Base-by-base conservation (phyloP, 257 asterid species). In the Handroanthus guayacan region DNA sequence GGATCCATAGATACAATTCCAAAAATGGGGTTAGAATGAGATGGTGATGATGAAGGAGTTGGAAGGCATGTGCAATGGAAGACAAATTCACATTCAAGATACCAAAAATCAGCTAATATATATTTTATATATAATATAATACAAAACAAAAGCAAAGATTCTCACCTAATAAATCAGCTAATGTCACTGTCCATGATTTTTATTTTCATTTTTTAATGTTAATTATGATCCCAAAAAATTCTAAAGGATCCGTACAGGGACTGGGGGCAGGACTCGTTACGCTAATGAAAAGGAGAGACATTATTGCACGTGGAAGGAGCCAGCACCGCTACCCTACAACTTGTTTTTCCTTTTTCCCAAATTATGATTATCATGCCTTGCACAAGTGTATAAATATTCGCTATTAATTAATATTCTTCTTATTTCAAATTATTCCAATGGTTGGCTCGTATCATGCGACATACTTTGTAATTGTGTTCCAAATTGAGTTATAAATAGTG, bases 261-360 rank as follows among this genome's bases (percentile, higher is more conserved):
- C 66, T 62, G 72, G 67, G 79, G 69, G 31, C 31, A 1, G 31
- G 31, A 25, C 81, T 67, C 69, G 47, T 75, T 69, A 45, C 44
- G 75, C 65, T 56, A 75, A 69, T 71, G 80, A 48, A 69, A 69
- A 73, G 57, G 72, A 74, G 78, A 60, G 70, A 74, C 80, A 85
- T 80, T 75, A 86, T 82, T 86, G 86, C 94, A 86, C 92, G 92
- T 86, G 89, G 90, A 81, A 86, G 86, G 83, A 80, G 88, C 90
- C 77, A 71, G 18, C 76, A 69, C 58, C n/a, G 17, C 6, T 71
- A 14, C 85, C 89, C 86, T 58, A 44, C 60, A 67, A 75, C 81
- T 48, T 68, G 70, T 16, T 52, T 62, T 61, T 73, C 12, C 44
- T 65, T 65, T 45, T 25, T 12, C 13, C 16, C 66, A 17, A 5